A percentile compares a stretch with the other conserved stretches of the same genome.
phyloP scores from a whole-genome alignment of 345 rosid genomes.

The Salix dunnii region DNA sequence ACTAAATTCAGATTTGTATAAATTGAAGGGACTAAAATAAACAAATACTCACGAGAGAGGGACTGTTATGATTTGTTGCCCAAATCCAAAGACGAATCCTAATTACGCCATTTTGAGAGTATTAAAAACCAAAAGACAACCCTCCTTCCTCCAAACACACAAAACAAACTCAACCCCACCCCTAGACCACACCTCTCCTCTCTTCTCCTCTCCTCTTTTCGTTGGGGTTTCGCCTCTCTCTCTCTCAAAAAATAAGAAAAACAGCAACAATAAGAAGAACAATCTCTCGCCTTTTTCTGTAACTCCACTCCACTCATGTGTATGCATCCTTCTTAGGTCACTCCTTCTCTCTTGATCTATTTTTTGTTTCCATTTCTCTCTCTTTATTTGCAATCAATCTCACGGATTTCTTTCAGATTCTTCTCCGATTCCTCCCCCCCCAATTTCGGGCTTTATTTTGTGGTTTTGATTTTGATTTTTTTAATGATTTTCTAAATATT shows the following conservation, averaged over 20 bases:
- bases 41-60: no score
- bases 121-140: neutral
- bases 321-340: constrained; percentile 24
- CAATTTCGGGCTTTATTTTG: neutral
- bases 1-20: no score
- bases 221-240: constrained; percentile 41
- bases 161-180: constrained; percentile 6
- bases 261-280: neutral
- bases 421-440: constrained; percentile 4
- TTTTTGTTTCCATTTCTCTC: neutral
- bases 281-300: constrained; percentile 14
- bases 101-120: no score
- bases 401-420: constrained; percentile 9
- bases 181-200: neutral
- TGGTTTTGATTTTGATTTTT: neutral
- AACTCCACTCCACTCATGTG: constrained; percentile 31
- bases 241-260: constrained; percentile 1
- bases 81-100: no score
- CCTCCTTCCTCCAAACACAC: neutral
- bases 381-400: neutral
- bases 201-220: constrained; percentile 9
- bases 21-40: no score
- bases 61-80: no score
- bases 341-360: constrained; percentile 16
- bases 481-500: neutral